These are phyloP conservation scores for Lumnitzera racemosa DNA, from an alignment of 345 rosid genomes.

Conservation along the genomic window DNA sequence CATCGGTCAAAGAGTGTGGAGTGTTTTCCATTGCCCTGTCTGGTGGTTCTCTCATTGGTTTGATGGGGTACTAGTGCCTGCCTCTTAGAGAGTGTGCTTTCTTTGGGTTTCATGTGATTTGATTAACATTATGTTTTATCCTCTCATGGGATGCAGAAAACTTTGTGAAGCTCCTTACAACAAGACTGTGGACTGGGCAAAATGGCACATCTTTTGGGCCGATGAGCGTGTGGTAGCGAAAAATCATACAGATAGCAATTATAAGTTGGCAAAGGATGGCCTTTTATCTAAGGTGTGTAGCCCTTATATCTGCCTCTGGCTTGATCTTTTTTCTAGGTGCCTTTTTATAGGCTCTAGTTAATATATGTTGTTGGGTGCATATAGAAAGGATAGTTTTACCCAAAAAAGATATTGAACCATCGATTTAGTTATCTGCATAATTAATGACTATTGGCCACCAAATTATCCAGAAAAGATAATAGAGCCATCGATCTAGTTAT, in stretches of 20 bases:
- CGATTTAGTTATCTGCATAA: neutral
- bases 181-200: slow-evolving; percentile 85
- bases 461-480: too few species aligned
- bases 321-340: too few species aligned
- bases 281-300: slow-evolving; percentile 62
- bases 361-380: too few species aligned
- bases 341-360: too few species aligned
- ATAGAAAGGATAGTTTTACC: too few species aligned
- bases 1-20: slow-evolving; percentile 72
- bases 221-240: slow-evolving; percentile 81
- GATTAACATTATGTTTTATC: slow-evolving; percentile 14
- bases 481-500: too few species aligned
- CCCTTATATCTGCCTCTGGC: neutral
- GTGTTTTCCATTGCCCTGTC: slow-evolving; percentile 77
- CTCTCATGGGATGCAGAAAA: slow-evolving; percentile 47
- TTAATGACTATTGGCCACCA: neutral
- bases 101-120: slow-evolving; percentile 5
- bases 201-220: slow-evolving; percentile 84
- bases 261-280: slow-evolving; percentile 72
- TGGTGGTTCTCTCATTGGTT: slow-evolving; percentile 77
- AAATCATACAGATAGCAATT: slow-evolving; percentile 78
- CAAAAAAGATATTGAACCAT: too few species aligned
- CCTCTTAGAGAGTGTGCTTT: neutral
- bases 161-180: slow-evolving; percentile 71
- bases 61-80: slow-evolving; percentile 48